phyloP scores from a whole-genome alignment of 2,329 filamentous ascomycete species.

The Tolypocladium amazonense region DNA sequence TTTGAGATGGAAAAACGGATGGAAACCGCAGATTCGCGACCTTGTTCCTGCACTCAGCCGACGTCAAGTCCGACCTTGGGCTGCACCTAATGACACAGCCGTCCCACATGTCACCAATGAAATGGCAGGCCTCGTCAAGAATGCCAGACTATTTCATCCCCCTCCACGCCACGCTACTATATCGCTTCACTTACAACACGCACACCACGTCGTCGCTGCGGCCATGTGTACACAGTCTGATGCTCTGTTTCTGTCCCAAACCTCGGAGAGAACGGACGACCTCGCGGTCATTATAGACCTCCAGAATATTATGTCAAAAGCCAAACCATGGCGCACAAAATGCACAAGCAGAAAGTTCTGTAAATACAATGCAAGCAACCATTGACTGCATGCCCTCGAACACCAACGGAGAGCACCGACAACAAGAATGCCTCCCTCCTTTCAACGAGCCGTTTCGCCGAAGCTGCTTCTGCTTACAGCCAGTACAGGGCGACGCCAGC shows the following conservation, averaged over 20 bases:
- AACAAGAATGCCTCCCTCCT: neutral
- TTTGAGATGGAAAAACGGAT: no score
- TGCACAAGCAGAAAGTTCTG: neutral
- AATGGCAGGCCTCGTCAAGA: neutral
- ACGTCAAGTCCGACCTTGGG: neutral
- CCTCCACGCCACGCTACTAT: neutral
- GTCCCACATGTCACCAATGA: no score
- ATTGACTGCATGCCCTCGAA: neutral
- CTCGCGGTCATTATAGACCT: neutral
- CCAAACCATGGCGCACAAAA: neutral
- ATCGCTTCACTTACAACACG: neutral
- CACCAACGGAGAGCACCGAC: neutral
- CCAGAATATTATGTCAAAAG: neutral
- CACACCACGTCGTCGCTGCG: neutral
- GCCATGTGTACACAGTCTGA: neutral
- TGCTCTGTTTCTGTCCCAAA: neutral
- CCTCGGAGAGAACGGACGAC: neutral
- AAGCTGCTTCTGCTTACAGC: conserved; percentile 12
- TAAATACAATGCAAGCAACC: neutral
- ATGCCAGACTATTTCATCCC: neutral
- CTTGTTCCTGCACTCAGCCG: neutral
- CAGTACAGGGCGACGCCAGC: conserved; percentile 23
- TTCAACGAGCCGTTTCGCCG: neutral
- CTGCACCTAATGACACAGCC: neutral
- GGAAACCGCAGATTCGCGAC: no score